Evolutionary conservation across 2,329 filamentous ascomycete species (phyloP).

Genomic region (Colletotrichum liaoningense): DNA sequence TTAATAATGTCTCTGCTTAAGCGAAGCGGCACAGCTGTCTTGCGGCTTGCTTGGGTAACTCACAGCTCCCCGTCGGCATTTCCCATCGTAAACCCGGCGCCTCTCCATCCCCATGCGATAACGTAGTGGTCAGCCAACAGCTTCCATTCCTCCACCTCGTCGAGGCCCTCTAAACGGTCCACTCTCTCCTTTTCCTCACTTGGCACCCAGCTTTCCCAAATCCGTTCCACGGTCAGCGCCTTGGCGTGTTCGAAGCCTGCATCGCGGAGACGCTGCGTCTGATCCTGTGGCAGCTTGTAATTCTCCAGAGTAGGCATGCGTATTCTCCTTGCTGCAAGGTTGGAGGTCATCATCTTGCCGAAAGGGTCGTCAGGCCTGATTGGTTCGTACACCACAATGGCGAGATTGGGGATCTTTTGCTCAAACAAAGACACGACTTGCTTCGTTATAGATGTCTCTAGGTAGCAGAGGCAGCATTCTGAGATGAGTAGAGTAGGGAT

Average conservation of each 20-base stretch:
- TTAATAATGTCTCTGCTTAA: background rate
- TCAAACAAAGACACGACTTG: constrained; percentile 75
- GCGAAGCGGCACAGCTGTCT: background rate
- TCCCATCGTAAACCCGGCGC: constrained; percentile 50
- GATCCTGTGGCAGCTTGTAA: constrained; percentile 76
- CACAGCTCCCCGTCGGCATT: background rate
- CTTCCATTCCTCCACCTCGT: constrained; percentile 96
- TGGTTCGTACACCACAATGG: constrained; percentile 88
- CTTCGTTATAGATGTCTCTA: constrained; percentile 73
- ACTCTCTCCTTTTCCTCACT: constrained; percentile 82
- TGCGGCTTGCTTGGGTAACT: background rate
- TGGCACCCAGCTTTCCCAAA: constrained; percentile 82
- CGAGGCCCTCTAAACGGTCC: constrained; percentile 84
- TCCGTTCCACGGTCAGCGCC: constrained; percentile 60
- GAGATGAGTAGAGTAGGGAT: constrained; percentile 88
- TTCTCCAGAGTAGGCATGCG: constrained; percentile 83
- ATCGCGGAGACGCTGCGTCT: constrained; percentile 72
- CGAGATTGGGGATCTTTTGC: constrained; percentile 57
- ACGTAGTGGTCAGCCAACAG: constrained; percentile 90
- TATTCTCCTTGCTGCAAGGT: constrained; percentile 85
- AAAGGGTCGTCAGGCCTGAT: constrained; percentile 87
- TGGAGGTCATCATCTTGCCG: constrained; percentile 90
- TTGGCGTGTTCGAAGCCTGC: constrained; percentile 70
- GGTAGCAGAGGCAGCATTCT: constrained; percentile 95
- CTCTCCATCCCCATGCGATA: constrained; percentile 87